Conservation (phyloP, 2,329 filamentous ascomycete species). For the Trichoderma sp. region DNA sequence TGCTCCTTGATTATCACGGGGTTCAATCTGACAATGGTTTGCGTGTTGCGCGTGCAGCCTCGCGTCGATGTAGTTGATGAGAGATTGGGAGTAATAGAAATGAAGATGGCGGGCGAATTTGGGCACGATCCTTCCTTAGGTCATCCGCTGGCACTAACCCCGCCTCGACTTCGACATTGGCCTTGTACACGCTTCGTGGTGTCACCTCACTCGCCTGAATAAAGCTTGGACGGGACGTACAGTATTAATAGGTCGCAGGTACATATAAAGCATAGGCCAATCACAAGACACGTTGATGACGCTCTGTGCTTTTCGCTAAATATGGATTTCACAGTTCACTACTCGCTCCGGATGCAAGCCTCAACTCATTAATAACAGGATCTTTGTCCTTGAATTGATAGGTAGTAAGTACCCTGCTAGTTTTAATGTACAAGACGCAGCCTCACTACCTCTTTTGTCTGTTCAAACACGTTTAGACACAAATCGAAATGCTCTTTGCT, state of each 20-base stretch:
- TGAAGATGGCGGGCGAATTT: slow-evolving; percentile 1
- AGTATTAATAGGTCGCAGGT: neutral
- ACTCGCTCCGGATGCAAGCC: neutral
- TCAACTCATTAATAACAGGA: neutral
- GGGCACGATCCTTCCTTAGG: slow-evolving; percentile 1
- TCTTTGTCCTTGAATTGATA: slow-evolving; percentile 15
- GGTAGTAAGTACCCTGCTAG: slow-evolving; percentile 20
- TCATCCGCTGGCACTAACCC: slow-evolving; percentile 4
- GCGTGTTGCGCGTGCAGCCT: neutral
- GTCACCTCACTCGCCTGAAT: neutral
- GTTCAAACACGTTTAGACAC: slow-evolving; percentile 9
- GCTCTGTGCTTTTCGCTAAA: neutral
- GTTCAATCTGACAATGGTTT: neutral
- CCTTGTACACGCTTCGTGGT: neutral
- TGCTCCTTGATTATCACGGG: neutral
- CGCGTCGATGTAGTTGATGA: neutral
- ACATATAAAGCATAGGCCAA: neutral
- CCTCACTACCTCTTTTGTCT: slow-evolving; percentile 7
- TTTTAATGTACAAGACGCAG: slow-evolving; percentile 27
- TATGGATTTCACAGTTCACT: neutral
- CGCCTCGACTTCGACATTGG: neutral
- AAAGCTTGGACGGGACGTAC: neutral
- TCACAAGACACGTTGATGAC: neutral
- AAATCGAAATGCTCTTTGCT: slow-evolving; percentile 5
- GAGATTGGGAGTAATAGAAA: neutral